Percentiles rank a stretch among this genome's conserved stretches.
Evolutionary conservation across 1,139 yeast genomes (phyloP).

Genomic region (Debaryomycetaceae sp.): DNA sequence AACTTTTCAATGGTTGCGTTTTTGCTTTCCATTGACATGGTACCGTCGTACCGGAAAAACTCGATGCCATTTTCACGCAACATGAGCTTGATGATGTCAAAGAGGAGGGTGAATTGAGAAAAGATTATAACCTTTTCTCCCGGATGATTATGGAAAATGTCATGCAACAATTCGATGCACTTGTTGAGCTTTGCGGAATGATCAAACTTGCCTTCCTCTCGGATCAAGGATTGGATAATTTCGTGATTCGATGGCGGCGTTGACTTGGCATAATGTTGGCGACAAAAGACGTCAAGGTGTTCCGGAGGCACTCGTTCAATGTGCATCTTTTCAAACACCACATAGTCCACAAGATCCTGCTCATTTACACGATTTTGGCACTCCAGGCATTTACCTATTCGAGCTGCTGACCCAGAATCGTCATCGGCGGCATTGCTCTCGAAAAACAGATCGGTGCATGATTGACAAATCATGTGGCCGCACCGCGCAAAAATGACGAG

Average conservation of each 20-base stretch:
- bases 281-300: constrained; percentile 5
- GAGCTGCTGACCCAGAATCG: constrained; percentile 19
- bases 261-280: constrained; percentile 2
- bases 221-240: constrained; percentile 17
- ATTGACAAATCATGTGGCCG: constrained; percentile 60
- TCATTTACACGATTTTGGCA: constrained; percentile 35
- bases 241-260: constrained; percentile 7
- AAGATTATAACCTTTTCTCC: constrained; percentile 66
- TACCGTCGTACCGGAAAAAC: constrained; percentile 68
- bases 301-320: constrained; percentile 12
- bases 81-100: constrained; percentile 57
- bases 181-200: constrained; percentile 47
- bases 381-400: constrained; percentile 41
- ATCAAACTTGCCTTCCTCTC: constrained; percentile 21
- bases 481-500: constrained; percentile 44
- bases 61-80: constrained; percentile 36
- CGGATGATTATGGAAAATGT: constrained; percentile 29
- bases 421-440: constrained; percentile 27
- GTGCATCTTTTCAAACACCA: constrained; percentile 39
- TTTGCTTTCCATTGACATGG: constrained; percentile 59
- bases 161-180: constrained; percentile 33
- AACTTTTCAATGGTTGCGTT: constrained; percentile 53
- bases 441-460: constrained; percentile 46
- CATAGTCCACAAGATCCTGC: constrained; percentile 35
- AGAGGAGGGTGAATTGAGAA: constrained; percentile 73